Evolutionary conservation across 768 basidiomycete genomes (phyloP), one percentile per base, ranked within the genome.

Genomic region (Leccinum boreale): DNA sequence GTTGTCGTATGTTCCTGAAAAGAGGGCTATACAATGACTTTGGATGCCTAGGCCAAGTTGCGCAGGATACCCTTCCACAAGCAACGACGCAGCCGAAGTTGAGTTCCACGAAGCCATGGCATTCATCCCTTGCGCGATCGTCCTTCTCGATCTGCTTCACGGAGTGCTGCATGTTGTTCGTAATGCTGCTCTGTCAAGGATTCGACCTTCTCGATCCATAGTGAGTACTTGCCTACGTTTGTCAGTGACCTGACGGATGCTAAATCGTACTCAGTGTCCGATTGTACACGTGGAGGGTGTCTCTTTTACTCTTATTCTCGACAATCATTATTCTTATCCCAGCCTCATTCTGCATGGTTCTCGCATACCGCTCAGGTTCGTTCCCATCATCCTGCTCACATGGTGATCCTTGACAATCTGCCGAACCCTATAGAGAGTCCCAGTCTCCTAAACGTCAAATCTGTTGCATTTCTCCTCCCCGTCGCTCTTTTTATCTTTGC

Each of bases 161-260:
- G 1, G 92, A 92, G 72, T 83, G 85, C 52, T 86, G 85, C 60
- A 81, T 83, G 64, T 73, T 93, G 58, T 92, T 92, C 64, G 60
- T 84, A 12, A 75, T 93, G 56, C 75, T 93, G 5, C 81, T 92
- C 71, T 79, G 82, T n/a, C 91, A 94, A 72, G 87, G 80, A 3
- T 53, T 84, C 49, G 75, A 78, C 42, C 45, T 85, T 1, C 76
- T 92, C 36, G 74, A 80, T 35, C 66, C 84, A 11, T 69, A 72
- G 89, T 90, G 50, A 57, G 85, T 77, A 23, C 31, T 48, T 28
- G 5, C 47, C 57, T 10, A n/a, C 6, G 2, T 23, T 47, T 46
- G 48, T 60, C 55, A 36, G n/a, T 39, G n/a, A 42, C 42, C 24
- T 58, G 28, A 58, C 55, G 15, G 31, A 56, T 28, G 19, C 9